Evolutionary conservation across 2,329 filamentous ascomycete genomes (phyloP), one percentile per base, ranked within the genome.

Genomic region (Colletotrichum sp.): DNA sequence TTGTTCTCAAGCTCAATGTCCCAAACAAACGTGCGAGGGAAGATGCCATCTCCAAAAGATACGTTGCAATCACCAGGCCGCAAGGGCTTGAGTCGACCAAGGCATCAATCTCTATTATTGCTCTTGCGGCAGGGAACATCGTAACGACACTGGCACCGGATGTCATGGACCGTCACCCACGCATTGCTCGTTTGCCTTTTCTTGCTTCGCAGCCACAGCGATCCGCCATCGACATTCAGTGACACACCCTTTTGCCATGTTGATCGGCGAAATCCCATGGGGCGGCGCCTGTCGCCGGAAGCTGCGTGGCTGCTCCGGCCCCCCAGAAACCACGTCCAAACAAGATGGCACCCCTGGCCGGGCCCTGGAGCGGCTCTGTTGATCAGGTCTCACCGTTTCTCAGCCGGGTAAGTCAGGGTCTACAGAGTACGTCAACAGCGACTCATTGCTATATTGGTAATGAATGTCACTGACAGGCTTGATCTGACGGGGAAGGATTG

Each of bases 311-410:
- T 67, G 72, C 55, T 55, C 28, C 67, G 49, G 67, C 49, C 68
- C 39, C 39, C n/a, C 26, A 66, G 39, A 73, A 32, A 63, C 30
- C 63, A 68, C 73, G 34, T 72, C 64, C 44, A 64, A 73, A 76
- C 57, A 63, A 60, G 70, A 73, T 63, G 44, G 49, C 64, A 68
- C 59, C 71, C 69, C 57, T 70, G 68, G 57, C 68, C 36, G 57
- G 57, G 68, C 68, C 64, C 64, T 73, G 64, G 49, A 68, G 71
- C 65, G 72, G 75, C 67, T 75, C 66, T 76, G 75, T 66, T 71
- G 75, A 76, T 75, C 75, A 66, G 75, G 71, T 71, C 72, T 75
- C 55, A 68, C 71, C 75, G 75, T 76, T 71, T 71, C 49, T 16
- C 57, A 71, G 57, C 63, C n/a, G 52, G 70, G 28, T 18, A 72